Conservation (phyloP, 768 basidiomycete species). For the Pisolithus albus region DNA sequence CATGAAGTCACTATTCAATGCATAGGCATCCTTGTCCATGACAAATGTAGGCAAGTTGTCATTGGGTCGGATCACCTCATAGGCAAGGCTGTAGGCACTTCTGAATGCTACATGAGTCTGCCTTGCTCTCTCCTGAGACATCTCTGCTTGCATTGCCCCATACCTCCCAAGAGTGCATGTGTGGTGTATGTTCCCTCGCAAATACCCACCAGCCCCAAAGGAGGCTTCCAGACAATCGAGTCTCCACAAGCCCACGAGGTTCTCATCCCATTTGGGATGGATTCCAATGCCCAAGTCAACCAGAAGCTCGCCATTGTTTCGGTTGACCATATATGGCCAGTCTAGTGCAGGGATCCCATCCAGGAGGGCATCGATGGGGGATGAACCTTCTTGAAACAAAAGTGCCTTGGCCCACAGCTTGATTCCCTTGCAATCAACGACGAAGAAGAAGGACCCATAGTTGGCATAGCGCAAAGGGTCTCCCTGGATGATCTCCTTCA, state of each 20-base stretch:
- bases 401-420: too few species aligned
- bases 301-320: too few species aligned
- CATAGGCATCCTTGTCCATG: constrained; percentile 1
- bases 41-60: constrained; percentile 5
- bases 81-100: constrained; percentile 2
- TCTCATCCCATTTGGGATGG: neutral
- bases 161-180: constrained; percentile 5
- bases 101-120: constrained; percentile 9
- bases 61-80: constrained; percentile 7
- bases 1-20: neutral
- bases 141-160: constrained; percentile 13
- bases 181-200: constrained; percentile 1
- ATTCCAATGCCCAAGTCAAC: too few species aligned
- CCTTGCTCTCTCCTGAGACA: neutral
- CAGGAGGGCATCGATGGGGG: too few species aligned
- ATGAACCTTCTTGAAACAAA: too few species aligned
- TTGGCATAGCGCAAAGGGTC: too few species aligned
- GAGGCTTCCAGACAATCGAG: constrained; percentile 5
- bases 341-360: too few species aligned
- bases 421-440: too few species aligned
- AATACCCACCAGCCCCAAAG: constrained; percentile 6
- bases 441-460: too few species aligned
- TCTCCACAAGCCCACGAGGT: constrained; percentile 5
- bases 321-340: too few species aligned
- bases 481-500: too few species aligned